Percentiles rank a stretch among this genome's conserved stretches.
Evolutionary conservation across 2,329 filamentous ascomycete genomes (phyloP).

Genomic region (Fusarium penzigii): DNA sequence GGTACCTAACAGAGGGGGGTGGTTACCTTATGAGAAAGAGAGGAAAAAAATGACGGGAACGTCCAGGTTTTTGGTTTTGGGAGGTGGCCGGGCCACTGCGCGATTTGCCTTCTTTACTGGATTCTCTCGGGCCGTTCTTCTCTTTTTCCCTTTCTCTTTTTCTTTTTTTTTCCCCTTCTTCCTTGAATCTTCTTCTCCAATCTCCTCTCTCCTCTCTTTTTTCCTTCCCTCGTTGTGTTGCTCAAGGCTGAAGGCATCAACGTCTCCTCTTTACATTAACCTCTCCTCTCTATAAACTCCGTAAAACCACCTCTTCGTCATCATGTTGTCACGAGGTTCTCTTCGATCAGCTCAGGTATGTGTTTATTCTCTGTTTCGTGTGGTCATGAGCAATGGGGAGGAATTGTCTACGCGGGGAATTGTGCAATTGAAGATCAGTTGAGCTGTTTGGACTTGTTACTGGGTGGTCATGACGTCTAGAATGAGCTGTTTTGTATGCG

Average conservation of each 20-base stretch:
- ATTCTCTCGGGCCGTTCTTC: constrained; percentile 15
- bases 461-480: background rate
- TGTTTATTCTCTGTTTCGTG: constrained; percentile 8
- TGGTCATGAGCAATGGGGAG: background rate
- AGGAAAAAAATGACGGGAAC: constrained; percentile 12
- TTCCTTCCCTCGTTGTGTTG: constrained; percentile 1
- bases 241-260: constrained; percentile 3
- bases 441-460: background rate
- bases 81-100: constrained; percentile 8
- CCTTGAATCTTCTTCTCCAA: constrained; percentile 1
- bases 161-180: background rate
- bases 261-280: constrained; percentile 20
- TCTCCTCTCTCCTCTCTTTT: constrained; percentile 5
- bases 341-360: constrained; percentile 58
- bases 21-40: too few relatives aligned
- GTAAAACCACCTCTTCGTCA: constrained; percentile 27
- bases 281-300: constrained; percentile 5
- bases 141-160: constrained; percentile 11
- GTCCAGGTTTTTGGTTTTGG: too few relatives aligned
- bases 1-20: too few relatives aligned
- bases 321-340: constrained; percentile 62
- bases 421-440: background rate
- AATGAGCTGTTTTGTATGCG: background rate
- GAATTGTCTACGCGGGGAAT: background rate
- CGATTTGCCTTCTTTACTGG: constrained; percentile 22